Percentiles rank a stretch among this genome's conserved stretches.
These are phyloP conservation scores for Epicoccum nigrum DNA, from an alignment of 2,329 filamentous ascomycete species.

Conservation along the genomic window DNA sequence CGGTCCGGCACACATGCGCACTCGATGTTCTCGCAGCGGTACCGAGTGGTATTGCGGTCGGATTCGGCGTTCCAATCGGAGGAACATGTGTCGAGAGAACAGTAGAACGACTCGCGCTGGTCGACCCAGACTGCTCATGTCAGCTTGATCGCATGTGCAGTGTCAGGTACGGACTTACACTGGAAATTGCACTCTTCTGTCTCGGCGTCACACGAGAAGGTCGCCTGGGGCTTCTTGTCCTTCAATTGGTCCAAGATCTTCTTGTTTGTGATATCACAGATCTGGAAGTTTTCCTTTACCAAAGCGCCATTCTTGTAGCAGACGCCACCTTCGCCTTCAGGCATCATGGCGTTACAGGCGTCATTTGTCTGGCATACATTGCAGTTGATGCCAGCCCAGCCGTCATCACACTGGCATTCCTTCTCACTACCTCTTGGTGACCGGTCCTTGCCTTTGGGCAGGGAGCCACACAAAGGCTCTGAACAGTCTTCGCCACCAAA, in stretches of 20 bases:
- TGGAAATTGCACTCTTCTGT: constrained; percentile 88
- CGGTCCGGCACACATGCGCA: constrained; percentile 89
- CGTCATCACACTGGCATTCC: constrained; percentile 82
- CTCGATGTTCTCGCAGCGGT: constrained; percentile 81
- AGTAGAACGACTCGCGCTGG: constrained; percentile 93
- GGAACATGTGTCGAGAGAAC: constrained; percentile 79
- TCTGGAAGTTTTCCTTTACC: constrained; percentile 94
- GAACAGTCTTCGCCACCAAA: constrained; percentile 96
- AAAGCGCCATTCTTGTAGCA: constrained; percentile 92
- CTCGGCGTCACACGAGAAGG: constrained; percentile 84
- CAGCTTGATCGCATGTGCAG: constrained; percentile 23
- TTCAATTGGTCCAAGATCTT: constrained; percentile 90
- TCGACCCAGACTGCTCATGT: constrained; percentile 83
- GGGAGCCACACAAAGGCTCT: constrained; percentile 85
- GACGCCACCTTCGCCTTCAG: constrained; percentile 77
- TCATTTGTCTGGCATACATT: constrained; percentile 84
- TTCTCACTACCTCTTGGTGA: constrained; percentile 71
- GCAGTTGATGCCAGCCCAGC: constrained; percentile 97
- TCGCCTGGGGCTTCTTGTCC: constrained; percentile 86
- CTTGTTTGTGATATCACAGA: constrained; percentile 95
- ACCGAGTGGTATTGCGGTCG: constrained; percentile 78
- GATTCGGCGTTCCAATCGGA: constrained; percentile 73
- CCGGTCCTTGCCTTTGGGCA: constrained; percentile 78
- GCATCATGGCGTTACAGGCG: constrained; percentile 88
- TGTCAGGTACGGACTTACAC: constrained; percentile 62